Conservation (phyloP, 345 rosid genomes). For the Litchi chinensis region DNA sequence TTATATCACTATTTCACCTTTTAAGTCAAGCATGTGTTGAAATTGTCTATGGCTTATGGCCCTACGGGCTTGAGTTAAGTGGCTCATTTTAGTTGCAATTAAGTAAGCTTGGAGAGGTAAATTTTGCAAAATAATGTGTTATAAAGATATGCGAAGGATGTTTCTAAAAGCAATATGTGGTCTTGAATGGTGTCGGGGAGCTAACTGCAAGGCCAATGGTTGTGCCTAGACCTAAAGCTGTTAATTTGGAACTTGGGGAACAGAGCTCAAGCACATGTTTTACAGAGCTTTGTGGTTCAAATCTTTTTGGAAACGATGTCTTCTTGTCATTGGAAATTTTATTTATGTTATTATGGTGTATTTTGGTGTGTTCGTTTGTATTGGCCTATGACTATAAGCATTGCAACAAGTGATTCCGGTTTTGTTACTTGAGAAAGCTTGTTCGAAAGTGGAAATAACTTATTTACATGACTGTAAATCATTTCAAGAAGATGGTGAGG, state of each 20-base stretch:
- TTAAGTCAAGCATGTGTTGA: background rate
- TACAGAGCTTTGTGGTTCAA: background rate
- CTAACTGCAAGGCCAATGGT: background rate
- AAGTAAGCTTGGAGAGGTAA: background rate
- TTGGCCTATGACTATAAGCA: too few relatives aligned
- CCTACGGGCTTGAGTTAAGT: background rate
- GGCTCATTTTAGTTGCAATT: background rate
- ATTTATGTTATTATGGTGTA: too few relatives aligned
- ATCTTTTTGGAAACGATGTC: too few relatives aligned
- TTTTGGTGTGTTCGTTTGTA: too few relatives aligned
- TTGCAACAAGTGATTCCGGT: too few relatives aligned
- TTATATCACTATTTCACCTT: background rate
- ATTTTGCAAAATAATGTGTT: background rate
- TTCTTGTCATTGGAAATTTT: too few relatives aligned
- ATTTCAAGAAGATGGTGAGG: slow-evolving; percentile 66
- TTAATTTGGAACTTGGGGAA: background rate
- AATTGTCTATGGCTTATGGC: too few relatives aligned
- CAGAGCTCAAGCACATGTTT: background rate
- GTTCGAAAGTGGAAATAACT: too few relatives aligned
- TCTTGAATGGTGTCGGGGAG: background rate
- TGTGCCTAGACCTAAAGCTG: background rate
- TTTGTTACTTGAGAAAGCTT: too few relatives aligned
- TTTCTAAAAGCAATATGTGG: background rate
- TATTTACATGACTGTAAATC: too few relatives aligned
- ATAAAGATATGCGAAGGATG: background rate